Base-by-base conservation (phyloP, 805 yeast genomes). In the Candida odintsovae region DNA sequence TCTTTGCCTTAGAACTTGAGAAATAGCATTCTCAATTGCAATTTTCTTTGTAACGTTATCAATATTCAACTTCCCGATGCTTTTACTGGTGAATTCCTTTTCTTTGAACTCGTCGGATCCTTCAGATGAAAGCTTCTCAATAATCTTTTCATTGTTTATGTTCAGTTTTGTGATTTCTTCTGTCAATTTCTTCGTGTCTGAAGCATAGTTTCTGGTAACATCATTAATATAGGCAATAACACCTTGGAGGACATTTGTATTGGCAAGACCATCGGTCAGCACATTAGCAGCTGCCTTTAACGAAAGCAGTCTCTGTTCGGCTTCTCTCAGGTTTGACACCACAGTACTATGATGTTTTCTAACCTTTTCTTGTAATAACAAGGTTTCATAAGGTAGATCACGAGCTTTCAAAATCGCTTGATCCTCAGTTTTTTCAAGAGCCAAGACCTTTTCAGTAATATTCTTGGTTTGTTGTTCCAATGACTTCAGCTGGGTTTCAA, bases 111-210 rank as follows among this genome's bases (percentile, higher is more conserved):
- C 18, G n/a, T 40, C 26, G 2, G 31, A 19, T 38, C 47, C 45
- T 2, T 38, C 44, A 3, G 38, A 20, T n/a, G 44, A 40, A 18
- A 56, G 31, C 15, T 45, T 48, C 9, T 45, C 37, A 15, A 58
- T 10, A 8, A 58, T 53, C 42, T 53, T 45, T 21, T 48, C 49
- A 22, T 59, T 56, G 23, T 50, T 52, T 7, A 41, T 38, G 37
- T 57, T 58, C 47, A 59, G 20, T 26, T 50, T 48, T 2, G 59
- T 44, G 28, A 58, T 50, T 37, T 54, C 50, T 13, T 41, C 45
- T 11, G 54, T 44, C n/a, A 58, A 39, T n/a, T 41, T 40, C 43
- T 46, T 55, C 3, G 57, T 48, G 9, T 55, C 59, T n/a, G 22
- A 26, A 3, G 57, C 42, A 22, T 58, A 53, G n/a, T 44, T 47